Percentiles rank a stretch among this genome's conserved stretches.
phyloP scores from a whole-genome alignment of 2,329 filamentous ascomycete species.

The Fusarium dimerum region DNA sequence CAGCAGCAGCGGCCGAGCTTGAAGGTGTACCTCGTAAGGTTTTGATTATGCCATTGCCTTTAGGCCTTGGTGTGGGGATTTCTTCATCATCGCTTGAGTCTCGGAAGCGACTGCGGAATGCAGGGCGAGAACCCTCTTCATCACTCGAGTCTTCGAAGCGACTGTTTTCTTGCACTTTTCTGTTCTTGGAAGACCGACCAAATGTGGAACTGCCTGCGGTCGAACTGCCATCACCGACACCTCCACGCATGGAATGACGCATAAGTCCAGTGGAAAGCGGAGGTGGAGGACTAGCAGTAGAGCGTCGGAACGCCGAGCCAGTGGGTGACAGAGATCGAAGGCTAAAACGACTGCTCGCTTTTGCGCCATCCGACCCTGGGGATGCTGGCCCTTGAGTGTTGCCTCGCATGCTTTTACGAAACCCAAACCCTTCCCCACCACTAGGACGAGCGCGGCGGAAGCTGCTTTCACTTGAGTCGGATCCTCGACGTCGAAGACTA shows the following conservation, averaged over 20 bases:
- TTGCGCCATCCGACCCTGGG: constrained; percentile 30
- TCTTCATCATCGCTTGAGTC: constrained; percentile 71
- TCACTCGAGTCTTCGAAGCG: constrained; percentile 75
- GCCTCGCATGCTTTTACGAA: constrained; percentile 73
- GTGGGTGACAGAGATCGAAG: constrained; percentile 71
- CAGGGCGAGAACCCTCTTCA: constrained; percentile 44
- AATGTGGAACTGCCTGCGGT: constrained; percentile 46
- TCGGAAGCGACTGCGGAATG: constrained; percentile 59
- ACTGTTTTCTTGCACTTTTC: constrained; percentile 46
- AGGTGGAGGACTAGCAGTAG: constrained; percentile 36
- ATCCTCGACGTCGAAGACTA: constrained; percentile 53
- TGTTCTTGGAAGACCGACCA: constrained; percentile 38
- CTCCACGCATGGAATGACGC: constrained; percentile 49
- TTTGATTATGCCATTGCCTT: constrained; percentile 36
- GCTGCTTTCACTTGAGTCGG: constrained; percentile 76
- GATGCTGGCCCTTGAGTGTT: constrained; percentile 23
- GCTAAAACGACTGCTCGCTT: constrained; percentile 62
- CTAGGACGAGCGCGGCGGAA: constrained; percentile 67
- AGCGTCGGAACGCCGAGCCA: constrained; percentile 53
- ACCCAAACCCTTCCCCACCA: constrained; percentile 53
- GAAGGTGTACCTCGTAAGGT: constrained; percentile 33
- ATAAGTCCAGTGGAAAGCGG: constrained; percentile 42
- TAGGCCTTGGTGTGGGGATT: constrained; percentile 20
- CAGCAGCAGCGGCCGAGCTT: constrained; percentile 34
- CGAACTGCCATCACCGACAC: constrained; percentile 37